Evolutionary conservation across 2,329 filamentous ascomycete genomes (phyloP), one percentile per base, ranked within the genome.

Genomic region (Pseudogymnoascus sp.): DNA sequence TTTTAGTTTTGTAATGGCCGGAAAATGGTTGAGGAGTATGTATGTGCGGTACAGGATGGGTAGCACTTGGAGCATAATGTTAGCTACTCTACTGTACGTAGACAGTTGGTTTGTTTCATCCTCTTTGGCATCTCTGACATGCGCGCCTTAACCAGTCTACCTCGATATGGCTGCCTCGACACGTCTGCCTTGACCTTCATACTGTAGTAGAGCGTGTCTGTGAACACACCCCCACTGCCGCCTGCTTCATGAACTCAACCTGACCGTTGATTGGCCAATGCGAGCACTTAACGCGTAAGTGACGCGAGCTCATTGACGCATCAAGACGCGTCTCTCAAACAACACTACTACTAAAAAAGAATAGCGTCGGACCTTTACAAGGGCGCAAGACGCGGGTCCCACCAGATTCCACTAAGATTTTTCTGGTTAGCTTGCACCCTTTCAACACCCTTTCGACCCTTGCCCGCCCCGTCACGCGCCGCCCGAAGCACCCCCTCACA

Each of bases 211-310:
- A 28, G 2, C 6, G 3, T 28, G 36, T 16, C 39, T 42, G 19
- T 45, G 41, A 45, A 22, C 80, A 76, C 80, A 78, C 63, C 70
- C 62, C 76, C 62, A 74, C 74, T 42, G 75, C 77, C 55, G 0
- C 19, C 42, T 52, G 9, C 12, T 45, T 52, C 45, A 52, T 8
- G 45, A 14, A 12, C 28, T 35, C 49, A 33, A 66, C 70, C 77
- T 30, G 71, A 8, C 16, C 16, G 28, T 19, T 55, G 5, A 55
- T 55, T 55, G 49, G 49, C 11, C 49, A 22, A 55, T 55, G 49
- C 28, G 35, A 5, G n/a, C 49, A 55, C 49, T 55, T 33, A 22
- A 55, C 49, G 49, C 49, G 49, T 55, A 55, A 22, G n/a, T 12
- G 16, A 55, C 49, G 49, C 49, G 49, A 52, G 9, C 8, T 16